Conservation (phyloP, 441 rosid species). For the Bocquillonia castaneifolia region DNA sequence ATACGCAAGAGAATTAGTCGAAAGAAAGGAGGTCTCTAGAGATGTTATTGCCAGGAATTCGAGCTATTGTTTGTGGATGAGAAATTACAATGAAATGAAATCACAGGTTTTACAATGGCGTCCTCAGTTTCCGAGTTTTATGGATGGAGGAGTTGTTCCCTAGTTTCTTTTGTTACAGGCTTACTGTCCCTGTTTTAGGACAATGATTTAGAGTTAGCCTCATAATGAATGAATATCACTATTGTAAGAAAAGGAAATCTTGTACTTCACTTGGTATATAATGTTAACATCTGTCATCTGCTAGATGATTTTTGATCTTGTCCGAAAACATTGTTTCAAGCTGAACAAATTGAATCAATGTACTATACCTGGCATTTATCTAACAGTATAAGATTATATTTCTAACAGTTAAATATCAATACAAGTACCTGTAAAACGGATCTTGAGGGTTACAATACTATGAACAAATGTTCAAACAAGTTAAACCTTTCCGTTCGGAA, state of each 20-base stretch:
- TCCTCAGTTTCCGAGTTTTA: slow-evolving; percentile 26
- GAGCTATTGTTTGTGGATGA: slow-evolving; percentile 52
- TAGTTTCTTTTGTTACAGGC: slow-evolving; percentile 10
- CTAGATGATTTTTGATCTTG: background rate
- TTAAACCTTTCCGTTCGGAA: slow-evolving; percentile 27
- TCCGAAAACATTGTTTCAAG: no score
- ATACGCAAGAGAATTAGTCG: slow-evolving; percentile 38
- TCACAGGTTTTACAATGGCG: slow-evolving; percentile 19
- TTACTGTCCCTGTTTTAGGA: background rate
- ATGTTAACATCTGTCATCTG: background rate
- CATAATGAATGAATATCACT: background rate
- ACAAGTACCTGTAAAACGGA: no score
- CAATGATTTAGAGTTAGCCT: background rate
- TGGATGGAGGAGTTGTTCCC: slow-evolving; percentile 32
- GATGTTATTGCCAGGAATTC: slow-evolving; percentile 62
- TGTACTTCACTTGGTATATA: background rate
- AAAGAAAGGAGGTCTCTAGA: slow-evolving; percentile 46
- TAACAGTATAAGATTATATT: no score
- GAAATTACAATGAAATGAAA: slow-evolving; percentile 36
- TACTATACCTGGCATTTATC: no score
- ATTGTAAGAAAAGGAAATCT: background rate
- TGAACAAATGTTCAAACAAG: background rate
- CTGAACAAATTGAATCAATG: no score
- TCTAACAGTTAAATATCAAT: no score
- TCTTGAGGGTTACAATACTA: background rate